Base-by-base conservation (phyloP, 202 grass and related monocot genomes). In the Carex arenaria region DNA sequence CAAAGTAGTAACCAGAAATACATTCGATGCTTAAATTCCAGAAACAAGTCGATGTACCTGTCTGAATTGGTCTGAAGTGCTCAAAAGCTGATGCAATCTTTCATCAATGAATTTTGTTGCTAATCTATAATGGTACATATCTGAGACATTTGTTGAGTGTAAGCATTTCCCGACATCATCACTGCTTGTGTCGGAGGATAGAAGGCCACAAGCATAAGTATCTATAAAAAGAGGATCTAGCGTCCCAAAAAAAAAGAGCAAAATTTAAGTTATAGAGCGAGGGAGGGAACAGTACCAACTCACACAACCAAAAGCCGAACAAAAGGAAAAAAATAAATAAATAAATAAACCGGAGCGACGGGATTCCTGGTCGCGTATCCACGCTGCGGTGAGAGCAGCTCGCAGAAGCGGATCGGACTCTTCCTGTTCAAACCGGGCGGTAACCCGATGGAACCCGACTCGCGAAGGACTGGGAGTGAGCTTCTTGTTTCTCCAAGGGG, bases 211-310 rank as follows among this genome's bases (percentile, higher is more conserved):
- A 7, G 92, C 90, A 36, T 98, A 98, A 77, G 92, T 87, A 81
- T 98, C 95, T 3, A 98, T 89, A 73, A 91, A 94, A 83, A 93
- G 87, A 85, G 92, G 92, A 91, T 98, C 95, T 98, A 85, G 61
- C 80, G 60, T 75, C 19, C 26, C 73, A 34, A 88, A 61, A 63
- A 14, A 38, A 1, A 52, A 36, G 31, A 80, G 20, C n/a, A 82
- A 87, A 86, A 65, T 89, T 75, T 77, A 13, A 86, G 52, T 72
- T 47, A 36, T 5, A 66, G n/a, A 71, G 10, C 60, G 79, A 51
- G 23, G 5, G 38, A 68, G 6, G 72, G 12, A 61, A 80, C 17
- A 57, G 76, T n/a, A 57, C 40, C 40, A 42, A 74, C 49, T 72
- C 17, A 84, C 1, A 31, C 36, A 13, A 73, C 63, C 6, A 67